These are phyloP conservation scores for Botrytis elliptica DNA, from an alignment of 2,329 filamentous ascomycete species.

Conservation along the genomic window DNA sequence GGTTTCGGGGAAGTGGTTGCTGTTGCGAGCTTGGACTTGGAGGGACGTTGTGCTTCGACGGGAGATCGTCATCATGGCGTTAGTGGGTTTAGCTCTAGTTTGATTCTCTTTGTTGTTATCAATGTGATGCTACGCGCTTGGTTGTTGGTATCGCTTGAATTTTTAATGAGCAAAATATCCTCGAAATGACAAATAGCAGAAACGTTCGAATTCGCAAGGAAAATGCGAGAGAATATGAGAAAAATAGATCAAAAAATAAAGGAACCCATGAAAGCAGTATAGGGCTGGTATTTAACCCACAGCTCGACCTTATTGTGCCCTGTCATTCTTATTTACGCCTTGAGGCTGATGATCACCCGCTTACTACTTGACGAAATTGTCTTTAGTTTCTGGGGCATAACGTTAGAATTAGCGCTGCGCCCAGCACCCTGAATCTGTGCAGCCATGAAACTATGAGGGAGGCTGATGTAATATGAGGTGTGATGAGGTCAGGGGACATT, in stretches of 20 bases:
- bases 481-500: conserved; percentile 15
- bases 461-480: neutral
- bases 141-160: neutral
- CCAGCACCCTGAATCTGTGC: neutral
- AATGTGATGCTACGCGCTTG: too few relatives aligned
- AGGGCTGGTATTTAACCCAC: neutral
- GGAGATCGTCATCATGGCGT: neutral
- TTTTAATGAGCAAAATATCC: neutral
- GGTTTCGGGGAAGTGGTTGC: conserved; percentile 32
- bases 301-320: neutral
- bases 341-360: neutral
- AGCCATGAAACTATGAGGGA: neutral
- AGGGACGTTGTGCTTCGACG: conserved; percentile 16
- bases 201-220: neutral
- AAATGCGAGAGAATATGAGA: neutral
- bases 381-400: neutral
- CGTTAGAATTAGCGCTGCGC: neutral
- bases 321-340: neutral
- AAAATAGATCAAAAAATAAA: neutral
- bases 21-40: conserved; percentile 16
- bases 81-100: neutral
- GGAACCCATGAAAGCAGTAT: neutral
- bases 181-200: neutral
- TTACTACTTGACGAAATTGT: neutral
- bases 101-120: neutral